phyloP scores from a whole-genome alignment of 306 rosid species.

The Cucurbita argyrosperma region DNA sequence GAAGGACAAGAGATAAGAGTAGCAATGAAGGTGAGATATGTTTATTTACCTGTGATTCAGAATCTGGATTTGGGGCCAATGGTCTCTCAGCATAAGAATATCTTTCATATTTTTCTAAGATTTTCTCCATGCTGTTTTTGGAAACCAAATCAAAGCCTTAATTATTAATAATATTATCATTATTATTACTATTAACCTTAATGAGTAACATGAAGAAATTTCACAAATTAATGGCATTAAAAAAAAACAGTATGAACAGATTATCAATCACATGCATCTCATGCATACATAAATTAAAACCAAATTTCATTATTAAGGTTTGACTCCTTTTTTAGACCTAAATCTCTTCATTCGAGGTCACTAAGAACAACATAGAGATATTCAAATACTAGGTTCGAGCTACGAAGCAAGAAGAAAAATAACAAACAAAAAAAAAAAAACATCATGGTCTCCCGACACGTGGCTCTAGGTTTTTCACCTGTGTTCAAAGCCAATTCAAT shows the following conservation, averaged over 20 bases:
- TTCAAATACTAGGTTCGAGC: slow-evolving; percentile 9
- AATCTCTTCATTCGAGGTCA: not conserved
- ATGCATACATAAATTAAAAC: not conserved
- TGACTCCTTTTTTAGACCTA: not conserved
- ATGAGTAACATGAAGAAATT: not conserved
- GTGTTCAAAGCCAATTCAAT: not conserved
- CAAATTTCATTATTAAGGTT: not conserved
- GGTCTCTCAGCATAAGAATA: slow-evolving; percentile 19
- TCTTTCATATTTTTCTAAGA: slow-evolving; percentile 53
- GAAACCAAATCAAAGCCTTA: not conserved
- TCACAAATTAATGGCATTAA: not conserved
- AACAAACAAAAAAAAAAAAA: not conserved
- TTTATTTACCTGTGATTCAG: slow-evolving; percentile 34
- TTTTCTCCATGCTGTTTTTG: slow-evolving; percentile 32
- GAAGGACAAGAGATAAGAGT: not conserved
- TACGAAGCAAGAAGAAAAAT: not conserved
- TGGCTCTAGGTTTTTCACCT: slow-evolving; percentile 5
- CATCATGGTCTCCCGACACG: slow-evolving; percentile 6
- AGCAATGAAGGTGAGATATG: not conserved
- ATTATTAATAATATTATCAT: not conserved
- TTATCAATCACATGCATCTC: too few species aligned
- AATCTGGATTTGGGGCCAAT: not conserved
- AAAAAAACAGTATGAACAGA: not conserved
- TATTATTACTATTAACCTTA: not conserved
- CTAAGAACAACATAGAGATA: not conserved